phyloP scores from a whole-genome alignment of 2,329 filamentous ascomycete genomes.

The Calcarisporium arbuscula region DNA sequence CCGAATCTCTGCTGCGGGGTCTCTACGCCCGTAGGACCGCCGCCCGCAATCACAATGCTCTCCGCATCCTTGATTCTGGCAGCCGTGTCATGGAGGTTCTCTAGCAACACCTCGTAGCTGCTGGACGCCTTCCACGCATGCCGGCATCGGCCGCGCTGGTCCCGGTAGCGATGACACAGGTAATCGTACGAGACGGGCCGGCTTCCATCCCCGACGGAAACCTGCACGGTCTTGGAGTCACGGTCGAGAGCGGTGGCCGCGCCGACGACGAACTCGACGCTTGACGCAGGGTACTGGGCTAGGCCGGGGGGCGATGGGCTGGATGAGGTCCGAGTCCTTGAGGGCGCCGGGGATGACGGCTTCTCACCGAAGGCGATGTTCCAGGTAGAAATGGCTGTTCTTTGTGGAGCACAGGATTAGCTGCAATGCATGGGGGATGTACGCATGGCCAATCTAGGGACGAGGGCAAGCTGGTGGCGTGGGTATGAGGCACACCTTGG shows the following conservation, averaged over 20 bases:
- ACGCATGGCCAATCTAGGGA: too few relatives aligned
- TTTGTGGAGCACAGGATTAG: slow-evolving; percentile 16
- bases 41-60: slow-evolving; percentile 51
- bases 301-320: slow-evolving; percentile 44
- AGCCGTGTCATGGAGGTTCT: slow-evolving; percentile 33
- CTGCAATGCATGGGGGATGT: too few relatives aligned
- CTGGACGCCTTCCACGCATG: slow-evolving; percentile 46
- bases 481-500: slow-evolving; percentile 38
- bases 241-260: slow-evolving; percentile 35
- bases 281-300: slow-evolving; percentile 40
- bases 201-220: slow-evolving; percentile 22
- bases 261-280: slow-evolving; percentile 47
- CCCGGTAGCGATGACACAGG: slow-evolving; percentile 52
- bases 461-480: too few relatives aligned
- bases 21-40: slow-evolving; percentile 51
- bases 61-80: slow-evolving; percentile 36
- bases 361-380: slow-evolving; percentile 50
- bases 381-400: slow-evolving; percentile 54
- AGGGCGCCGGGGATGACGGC: slow-evolving; percentile 45
- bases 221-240: slow-evolving; percentile 33
- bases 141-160: slow-evolving; percentile 32
- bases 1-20: slow-evolving; percentile 46
- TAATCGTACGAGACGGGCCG: slow-evolving; percentile 44
- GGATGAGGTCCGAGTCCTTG: slow-evolving; percentile 43
- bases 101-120: slow-evolving; percentile 37